Evolutionary conservation across 192 early-diverging fungal genomes (phyloP).

Genomic region (Polychytrium aggregatum): DNA sequence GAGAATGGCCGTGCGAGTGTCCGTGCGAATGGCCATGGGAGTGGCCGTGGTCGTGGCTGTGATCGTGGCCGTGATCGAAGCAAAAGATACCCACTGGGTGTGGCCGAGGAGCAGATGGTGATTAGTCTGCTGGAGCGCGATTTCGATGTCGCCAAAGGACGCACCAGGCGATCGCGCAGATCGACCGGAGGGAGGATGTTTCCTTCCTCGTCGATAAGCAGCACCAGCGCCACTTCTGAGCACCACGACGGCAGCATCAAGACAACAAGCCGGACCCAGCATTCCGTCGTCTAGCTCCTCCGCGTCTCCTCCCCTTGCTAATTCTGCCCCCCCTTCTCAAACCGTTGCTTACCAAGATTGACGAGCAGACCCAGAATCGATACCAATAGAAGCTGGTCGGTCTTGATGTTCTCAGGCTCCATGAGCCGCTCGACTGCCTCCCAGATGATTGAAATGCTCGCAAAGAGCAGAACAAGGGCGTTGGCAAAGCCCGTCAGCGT

Average conservation of each 20-base stretch:
- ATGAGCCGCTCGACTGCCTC: slow-evolving; percentile 81
- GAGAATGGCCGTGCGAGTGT: slow-evolving; percentile 5
- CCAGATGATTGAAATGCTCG: slow-evolving; percentile 80
- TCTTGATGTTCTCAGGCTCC: slow-evolving; percentile 72
- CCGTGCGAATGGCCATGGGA: slow-evolving; percentile 10
- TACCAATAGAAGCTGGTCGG: slow-evolving; percentile 71
- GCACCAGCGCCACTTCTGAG: no score
- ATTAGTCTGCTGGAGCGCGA: no score
- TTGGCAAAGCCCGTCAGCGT: slow-evolving; percentile 88
- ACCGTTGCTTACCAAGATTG: slow-evolving; percentile 46
- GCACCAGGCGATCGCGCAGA: no score
- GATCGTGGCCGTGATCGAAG: slow-evolving; percentile 67
- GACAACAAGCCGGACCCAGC: not conserved
- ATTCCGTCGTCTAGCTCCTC: no score
- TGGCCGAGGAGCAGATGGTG: no score
- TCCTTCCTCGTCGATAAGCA: no score
- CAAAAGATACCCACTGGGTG: slow-evolving; percentile 74
- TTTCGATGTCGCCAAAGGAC: no score
- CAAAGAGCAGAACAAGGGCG: slow-evolving; percentile 79
- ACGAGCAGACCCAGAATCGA: slow-evolving; percentile 84
- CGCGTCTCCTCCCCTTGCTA: no score
- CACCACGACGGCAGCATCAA: no score
- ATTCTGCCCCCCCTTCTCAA: no score
- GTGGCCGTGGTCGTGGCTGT: slow-evolving; percentile 14
- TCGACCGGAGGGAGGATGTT: no score